phyloP scores from a whole-genome alignment of 768 basidiomycete genomes.

The Boletus pseudopeckii region DNA sequence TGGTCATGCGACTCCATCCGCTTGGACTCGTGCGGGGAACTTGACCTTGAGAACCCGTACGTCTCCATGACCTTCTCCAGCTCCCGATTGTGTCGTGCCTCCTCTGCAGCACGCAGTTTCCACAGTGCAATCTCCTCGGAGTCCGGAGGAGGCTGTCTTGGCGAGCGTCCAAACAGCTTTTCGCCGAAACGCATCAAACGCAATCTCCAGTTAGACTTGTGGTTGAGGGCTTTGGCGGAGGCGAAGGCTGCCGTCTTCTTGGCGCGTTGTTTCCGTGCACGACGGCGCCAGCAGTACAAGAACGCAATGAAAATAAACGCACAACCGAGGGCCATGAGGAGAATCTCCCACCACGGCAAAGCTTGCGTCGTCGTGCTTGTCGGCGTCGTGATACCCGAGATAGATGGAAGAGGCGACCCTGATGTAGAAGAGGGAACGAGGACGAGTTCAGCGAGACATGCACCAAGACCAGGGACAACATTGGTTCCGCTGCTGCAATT shows the following conservation, averaged over 20 bases:
- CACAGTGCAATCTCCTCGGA: slow-evolving; percentile 49
- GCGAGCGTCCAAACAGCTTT: slow-evolving; percentile 51
- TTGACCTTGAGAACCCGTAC: slow-evolving; percentile 44
- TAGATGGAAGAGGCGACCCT: slow-evolving; percentile 44
- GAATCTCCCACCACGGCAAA: slow-evolving; percentile 80
- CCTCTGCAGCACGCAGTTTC: slow-evolving; percentile 49
- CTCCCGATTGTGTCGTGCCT: slow-evolving; percentile 45
- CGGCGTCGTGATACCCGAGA: slow-evolving; percentile 59
- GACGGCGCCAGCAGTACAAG: slow-evolving; percentile 67
- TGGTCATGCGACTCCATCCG: slow-evolving; percentile 22
- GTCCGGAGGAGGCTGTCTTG: slow-evolving; percentile 26
- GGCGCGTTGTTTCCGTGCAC: slow-evolving; percentile 63
- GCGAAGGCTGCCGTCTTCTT: slow-evolving; percentile 67
- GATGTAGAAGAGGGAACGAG: slow-evolving; percentile 43
- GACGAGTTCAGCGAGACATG: slow-evolving; percentile 78
- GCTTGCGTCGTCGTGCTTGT: slow-evolving; percentile 34
- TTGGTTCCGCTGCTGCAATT: slow-evolving; percentile 54
- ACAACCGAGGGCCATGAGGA: slow-evolving; percentile 79
- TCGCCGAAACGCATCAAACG: slow-evolving; percentile 56
- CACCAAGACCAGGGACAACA: slow-evolving; percentile 67
- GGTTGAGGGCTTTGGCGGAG: slow-evolving; percentile 50
- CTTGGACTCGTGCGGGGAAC: slow-evolving; percentile 34
- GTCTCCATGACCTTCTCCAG: slow-evolving; percentile 50
- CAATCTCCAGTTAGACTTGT: slow-evolving; percentile 50
- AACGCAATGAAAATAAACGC: slow-evolving; percentile 71